Conservation (phyloP, 139 green algal species). For the Picochlorum sp. region DNA sequence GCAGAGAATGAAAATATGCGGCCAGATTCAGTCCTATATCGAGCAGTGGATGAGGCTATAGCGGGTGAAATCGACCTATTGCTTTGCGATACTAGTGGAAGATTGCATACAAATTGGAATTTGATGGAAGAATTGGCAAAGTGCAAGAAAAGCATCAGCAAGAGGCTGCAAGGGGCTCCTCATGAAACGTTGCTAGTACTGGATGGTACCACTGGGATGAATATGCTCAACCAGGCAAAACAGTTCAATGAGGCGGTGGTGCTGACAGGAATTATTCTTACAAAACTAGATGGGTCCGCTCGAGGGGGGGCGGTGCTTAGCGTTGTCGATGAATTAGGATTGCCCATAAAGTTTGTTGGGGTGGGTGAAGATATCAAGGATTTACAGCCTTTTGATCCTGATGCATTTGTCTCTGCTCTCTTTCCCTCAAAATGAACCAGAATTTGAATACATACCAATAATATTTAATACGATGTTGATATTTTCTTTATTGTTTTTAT, state of each 20-base stretch:
- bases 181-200: slow-evolving; percentile 91
- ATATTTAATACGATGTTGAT: not conserved
- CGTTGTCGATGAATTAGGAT: slow-evolving; percentile 86
- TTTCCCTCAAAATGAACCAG: slow-evolving; percentile 65
- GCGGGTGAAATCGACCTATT: slow-evolving; percentile 55
- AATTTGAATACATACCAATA: not conserved
- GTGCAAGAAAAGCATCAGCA: slow-evolving; percentile 46
- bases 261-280: slow-evolving; percentile 88
- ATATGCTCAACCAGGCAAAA: slow-evolving; percentile 87
- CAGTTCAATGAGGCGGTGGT: slow-evolving; percentile 84
- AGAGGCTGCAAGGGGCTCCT: slow-evolving; percentile 37
- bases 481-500: no score
- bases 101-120: slow-evolving; percentile 88
- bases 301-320: slow-evolving; percentile 66
- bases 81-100: slow-evolving; percentile 82
- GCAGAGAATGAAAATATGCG: slow-evolving; percentile 8
- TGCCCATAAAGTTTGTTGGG: slow-evolving; percentile 96
- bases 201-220: slow-evolving; percentile 95
- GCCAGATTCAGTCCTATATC: slow-evolving; percentile 29
- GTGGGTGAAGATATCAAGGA: slow-evolving; percentile 89
- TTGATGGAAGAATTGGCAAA: slow-evolving; percentile 81
- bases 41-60: slow-evolving; percentile 25
- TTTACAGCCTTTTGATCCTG: slow-evolving; percentile 87
- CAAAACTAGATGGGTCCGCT: slow-evolving; percentile 94
- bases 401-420: slow-evolving; percentile 83